Evolutionary conservation across 495 filamentous ascomycete genomes (phyloP), one percentile per base, ranked within the genome.

Genomic region (Tuber magnatum): DNA sequence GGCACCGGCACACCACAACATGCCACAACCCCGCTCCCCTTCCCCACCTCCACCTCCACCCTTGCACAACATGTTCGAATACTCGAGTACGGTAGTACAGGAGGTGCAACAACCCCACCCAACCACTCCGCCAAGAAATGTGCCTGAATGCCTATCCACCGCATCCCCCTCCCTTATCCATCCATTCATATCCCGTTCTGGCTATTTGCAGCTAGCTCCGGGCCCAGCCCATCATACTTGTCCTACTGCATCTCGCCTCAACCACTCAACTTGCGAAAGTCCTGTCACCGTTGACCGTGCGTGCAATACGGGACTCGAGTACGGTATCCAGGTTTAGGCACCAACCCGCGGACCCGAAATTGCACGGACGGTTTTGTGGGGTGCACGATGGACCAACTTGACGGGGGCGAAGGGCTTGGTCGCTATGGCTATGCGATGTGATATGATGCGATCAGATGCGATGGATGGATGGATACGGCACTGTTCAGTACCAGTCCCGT

Each of bases 211-310:
- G n/a, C 51, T 16, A n/a, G 51, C n/a, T 2, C n/a, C 5, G 51
- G 51, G 51, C 3, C 51, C 28, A 14, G 51, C 51, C 51, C 4
- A 32, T 7, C 24, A n/a, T 10, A n/a, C n/a, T n/a, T n/a, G n/a
- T n/a, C n/a, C n/a, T n/a, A 28, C 51, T 14, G n/a, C n/a, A 28
- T 61, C 10, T 61, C 14, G 9, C n/a, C n/a, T 28, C 51, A 28
- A 61, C 24, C 51, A 61, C 51, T 61, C 14, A n/a, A 61, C 51
- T 61, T 61, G n/a, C 51, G 51, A 61, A 61, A 61, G 51, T 61
- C 24, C 12, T 61, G 51, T 61, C 51, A 14, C n/a, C 51, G 9
- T 61, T 14, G 51, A 14, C 14, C n/a, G 10, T 14, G 10, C n/a
- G 10, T 14, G 10, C n/a, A 61, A 61, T 7, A 40, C 39, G 39